phyloP scores from a whole-genome alignment of 345 rosid genomes.

The Linum tenue region DNA sequence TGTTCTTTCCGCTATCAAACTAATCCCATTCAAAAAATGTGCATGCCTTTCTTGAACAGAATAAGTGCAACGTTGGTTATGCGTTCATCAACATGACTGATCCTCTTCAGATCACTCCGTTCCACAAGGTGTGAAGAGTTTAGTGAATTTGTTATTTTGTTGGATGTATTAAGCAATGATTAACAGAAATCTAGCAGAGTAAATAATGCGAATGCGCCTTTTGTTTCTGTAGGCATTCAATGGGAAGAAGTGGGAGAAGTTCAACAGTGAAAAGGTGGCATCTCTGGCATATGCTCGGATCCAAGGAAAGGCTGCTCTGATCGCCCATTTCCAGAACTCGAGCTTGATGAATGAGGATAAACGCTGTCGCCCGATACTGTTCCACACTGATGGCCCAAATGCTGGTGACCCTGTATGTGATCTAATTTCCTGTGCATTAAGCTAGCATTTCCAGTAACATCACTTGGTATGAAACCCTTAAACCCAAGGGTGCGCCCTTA shows the following conservation, averaged over 20 bases:
- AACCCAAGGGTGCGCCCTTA: conserved; percentile 5
- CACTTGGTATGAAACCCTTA: neutral
- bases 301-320: conserved; percentile 62
- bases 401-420: conserved; percentile 60
- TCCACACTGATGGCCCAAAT: conserved; percentile 62
- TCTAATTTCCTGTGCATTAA: neutral
- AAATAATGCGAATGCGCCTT: conserved; percentile 5
- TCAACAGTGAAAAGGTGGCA: conserved; percentile 74
- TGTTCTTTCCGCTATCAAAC: neutral
- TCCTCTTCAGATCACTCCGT: conserved; percentile 68
- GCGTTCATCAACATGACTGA: conserved; percentile 80
- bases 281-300: conserved; percentile 66
- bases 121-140: conserved; percentile 46
- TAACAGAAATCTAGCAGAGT: conserved; percentile 7
- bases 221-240: conserved; percentile 36
- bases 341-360: conserved; percentile 81
- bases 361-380: conserved; percentile 63
- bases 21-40: neutral
- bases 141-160: neutral
- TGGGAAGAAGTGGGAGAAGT: conserved; percentile 82
- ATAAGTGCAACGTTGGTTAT: conserved; percentile 91
- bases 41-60: conserved; percentile 27
- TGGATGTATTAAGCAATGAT: neutral
- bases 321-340: conserved; percentile 75
- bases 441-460: neutral